Evolutionary conservation across 202 grass and related monocot species (phyloP).

Genomic region (Panicum hallii): DNA sequence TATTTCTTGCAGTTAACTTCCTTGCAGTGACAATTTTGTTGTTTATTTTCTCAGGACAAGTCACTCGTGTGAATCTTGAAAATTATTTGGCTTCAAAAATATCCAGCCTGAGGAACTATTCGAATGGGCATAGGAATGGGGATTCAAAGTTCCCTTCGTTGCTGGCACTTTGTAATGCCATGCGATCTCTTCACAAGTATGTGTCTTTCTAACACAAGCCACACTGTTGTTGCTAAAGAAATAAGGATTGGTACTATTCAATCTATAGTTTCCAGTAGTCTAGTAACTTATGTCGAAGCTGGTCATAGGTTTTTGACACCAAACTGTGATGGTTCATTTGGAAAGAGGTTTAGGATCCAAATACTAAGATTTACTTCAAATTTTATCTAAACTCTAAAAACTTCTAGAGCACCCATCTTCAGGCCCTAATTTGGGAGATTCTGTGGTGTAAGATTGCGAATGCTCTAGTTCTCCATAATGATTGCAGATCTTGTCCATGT

Average conservation of each 20-base stretch:
- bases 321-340: not conserved
- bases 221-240: slow-evolving; percentile 20
- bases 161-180: slow-evolving; percentile 79
- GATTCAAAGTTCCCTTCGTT: slow-evolving; percentile 61
- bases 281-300: not conserved
- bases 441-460: slow-evolving; percentile 3
- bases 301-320: slow-evolving; percentile 3
- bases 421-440: slow-evolving; percentile 4
- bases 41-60: slow-evolving; percentile 62
- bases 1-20: slow-evolving; percentile 11
- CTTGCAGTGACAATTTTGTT: slow-evolving; percentile 11
- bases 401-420: not conserved
- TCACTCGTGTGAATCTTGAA: slow-evolving; percentile 76
- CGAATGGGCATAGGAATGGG: slow-evolving; percentile 67
- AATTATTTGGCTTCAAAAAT: slow-evolving; percentile 88
- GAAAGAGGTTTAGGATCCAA: not conserved
- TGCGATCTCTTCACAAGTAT: slow-evolving; percentile 84
- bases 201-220: slow-evolving; percentile 25
- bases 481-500: not conserved
- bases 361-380: not conserved
- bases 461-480: slow-evolving; percentile 13
- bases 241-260: not conserved
- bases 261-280: not conserved
- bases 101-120: slow-evolving; percentile 63
- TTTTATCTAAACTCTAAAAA: not conserved